phyloP scores from a whole-genome alignment of 768 basidiomycete species.

The Podaxis pistillaris region DNA sequence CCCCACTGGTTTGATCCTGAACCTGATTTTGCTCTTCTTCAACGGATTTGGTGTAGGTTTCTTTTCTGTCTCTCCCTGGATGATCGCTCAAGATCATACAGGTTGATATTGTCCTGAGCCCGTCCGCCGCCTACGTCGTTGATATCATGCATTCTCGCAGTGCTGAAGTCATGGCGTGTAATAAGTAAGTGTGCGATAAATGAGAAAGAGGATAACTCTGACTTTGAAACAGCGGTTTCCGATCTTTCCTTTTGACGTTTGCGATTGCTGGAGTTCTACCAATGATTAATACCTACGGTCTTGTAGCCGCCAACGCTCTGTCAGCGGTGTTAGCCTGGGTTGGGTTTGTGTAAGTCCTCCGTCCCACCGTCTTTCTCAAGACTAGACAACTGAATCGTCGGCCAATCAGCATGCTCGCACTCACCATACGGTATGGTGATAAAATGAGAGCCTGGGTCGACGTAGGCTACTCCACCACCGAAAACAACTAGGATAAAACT shows the following conservation, averaged over 20 bases:
- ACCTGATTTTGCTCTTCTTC: conserved; percentile 53
- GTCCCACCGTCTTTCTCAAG: conserved; percentile 1
- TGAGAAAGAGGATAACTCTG: neutral
- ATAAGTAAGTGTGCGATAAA: conserved; percentile 34
- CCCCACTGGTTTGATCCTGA: conserved; percentile 44
- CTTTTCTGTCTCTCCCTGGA: neutral
- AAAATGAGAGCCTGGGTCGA: conserved; percentile 57
- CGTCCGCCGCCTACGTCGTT: conserved; percentile 53
- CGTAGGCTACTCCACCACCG: conserved; percentile 48
- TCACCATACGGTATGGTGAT: conserved; percentile 55
- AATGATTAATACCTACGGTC: conserved; percentile 49
- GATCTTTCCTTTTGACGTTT: conserved; percentile 41
- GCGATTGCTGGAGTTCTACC: conserved; percentile 49
- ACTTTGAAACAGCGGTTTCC: conserved; percentile 39
- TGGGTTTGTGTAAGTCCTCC: conserved; percentile 47
- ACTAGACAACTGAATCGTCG: conserved; percentile 10
- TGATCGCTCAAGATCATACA: conserved; percentile 20
- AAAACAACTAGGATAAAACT: neutral
- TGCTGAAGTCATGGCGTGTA: conserved; percentile 60
- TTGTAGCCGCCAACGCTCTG: conserved; percentile 44
- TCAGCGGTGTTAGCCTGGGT: conserved; percentile 45
- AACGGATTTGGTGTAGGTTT: conserved; percentile 63
- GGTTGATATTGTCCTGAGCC: conserved; percentile 58
- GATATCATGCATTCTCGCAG: conserved; percentile 63
- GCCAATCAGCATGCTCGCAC: conserved; percentile 44